Conservation (phyloP, 2,329 filamentous ascomycete genomes). For the Fusarium sp. region DNA sequence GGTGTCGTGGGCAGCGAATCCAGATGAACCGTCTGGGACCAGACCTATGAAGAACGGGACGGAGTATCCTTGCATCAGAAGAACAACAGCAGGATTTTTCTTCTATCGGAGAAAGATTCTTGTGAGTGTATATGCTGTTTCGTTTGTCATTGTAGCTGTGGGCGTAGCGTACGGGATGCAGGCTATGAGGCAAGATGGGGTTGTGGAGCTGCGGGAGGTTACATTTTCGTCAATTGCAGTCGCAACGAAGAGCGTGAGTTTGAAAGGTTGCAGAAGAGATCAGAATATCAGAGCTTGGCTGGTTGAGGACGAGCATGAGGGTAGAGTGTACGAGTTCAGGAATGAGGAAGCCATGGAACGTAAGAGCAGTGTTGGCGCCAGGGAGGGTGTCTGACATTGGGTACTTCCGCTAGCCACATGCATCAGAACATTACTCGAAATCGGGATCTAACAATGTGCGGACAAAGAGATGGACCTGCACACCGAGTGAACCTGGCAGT, state of each 20-base stretch:
- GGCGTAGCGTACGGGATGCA: constrained; percentile 15
- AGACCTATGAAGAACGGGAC: not conserved
- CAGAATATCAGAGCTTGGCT: not conserved
- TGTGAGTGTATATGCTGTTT: constrained; percentile 5
- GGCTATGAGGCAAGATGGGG: constrained; percentile 22
- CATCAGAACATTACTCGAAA: no score
- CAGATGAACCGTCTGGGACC: constrained; percentile 2
- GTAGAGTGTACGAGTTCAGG: not conserved
- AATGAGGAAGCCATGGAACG: not conserved
- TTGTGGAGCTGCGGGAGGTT: constrained; percentile 21
- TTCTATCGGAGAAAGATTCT: constrained; percentile 18
- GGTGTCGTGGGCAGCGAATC: constrained; percentile 25
- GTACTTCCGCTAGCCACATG: no score
- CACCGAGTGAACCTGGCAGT: no score
- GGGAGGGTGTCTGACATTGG: not conserved
- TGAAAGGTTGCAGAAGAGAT: not conserved
- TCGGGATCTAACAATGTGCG: not conserved
- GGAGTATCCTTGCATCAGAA: constrained; percentile 10
- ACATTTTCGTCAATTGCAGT: constrained; percentile 17
- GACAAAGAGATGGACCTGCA: no score
- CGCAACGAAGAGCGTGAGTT: not conserved
- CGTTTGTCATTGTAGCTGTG: constrained; percentile 9
- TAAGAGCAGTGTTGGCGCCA: not conserved
- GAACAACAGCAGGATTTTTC: constrained; percentile 2
- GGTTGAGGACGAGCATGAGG: not conserved